These are phyloP conservation scores for Allium cepa DNA, from an alignment of 106 monocot species.

Conservation along the genomic window DNA sequence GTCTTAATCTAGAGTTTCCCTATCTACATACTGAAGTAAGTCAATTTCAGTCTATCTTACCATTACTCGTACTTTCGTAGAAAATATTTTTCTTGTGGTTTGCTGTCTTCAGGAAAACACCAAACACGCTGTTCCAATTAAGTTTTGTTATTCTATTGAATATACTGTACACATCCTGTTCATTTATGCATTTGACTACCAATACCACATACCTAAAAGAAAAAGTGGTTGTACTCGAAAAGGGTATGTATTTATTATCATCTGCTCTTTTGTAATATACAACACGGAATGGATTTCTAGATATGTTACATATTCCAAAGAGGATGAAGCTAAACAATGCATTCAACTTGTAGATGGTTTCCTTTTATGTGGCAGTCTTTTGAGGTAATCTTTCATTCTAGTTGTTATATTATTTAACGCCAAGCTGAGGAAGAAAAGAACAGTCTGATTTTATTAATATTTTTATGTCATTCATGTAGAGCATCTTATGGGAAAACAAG, in stretches of 20 bases:
- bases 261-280: background rate
- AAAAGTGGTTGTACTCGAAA: background rate
- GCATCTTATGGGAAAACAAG: slow-evolving; percentile 44
- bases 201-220: background rate
- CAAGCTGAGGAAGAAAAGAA: too few species aligned
- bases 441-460: too few species aligned
- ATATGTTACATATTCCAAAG: slow-evolving; percentile 43
- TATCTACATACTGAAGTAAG: too few species aligned
- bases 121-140: too few species aligned
- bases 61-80: too few species aligned
- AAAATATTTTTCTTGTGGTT: too few species aligned
- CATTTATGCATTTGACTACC: background rate
- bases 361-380: slow-evolving; percentile 29
- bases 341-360: slow-evolving; percentile 39
- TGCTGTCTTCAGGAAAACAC: too few species aligned
- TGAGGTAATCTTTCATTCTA: slow-evolving; percentile 28
- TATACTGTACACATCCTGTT: background rate
- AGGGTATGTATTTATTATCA: background rate
- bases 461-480: slow-evolving; percentile 12
- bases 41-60: too few species aligned
- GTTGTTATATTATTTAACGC: too few species aligned
- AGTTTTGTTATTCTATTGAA: background rate
- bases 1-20: too few species aligned
- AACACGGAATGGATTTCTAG: slow-evolving; percentile 9
- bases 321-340: slow-evolving; percentile 42